Conservation (phyloP, 371 early-diverging fungal species). For the Syncephalastrum contaminatum region DNA sequence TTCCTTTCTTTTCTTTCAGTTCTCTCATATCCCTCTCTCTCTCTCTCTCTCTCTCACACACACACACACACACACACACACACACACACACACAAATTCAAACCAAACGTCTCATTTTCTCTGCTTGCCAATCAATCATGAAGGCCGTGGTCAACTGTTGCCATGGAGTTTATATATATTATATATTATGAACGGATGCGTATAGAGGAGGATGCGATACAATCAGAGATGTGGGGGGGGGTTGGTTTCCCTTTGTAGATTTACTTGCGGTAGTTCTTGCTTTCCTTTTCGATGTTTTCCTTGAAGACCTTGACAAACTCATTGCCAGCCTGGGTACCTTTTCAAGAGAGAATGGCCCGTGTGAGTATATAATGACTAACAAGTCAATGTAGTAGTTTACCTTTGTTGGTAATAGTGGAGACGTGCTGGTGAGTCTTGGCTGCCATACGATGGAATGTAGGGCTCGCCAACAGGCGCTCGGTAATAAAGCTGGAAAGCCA, state of each 20-base stretch:
- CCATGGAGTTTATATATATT: too few species aligned
- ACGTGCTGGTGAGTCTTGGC: conserved; percentile 55
- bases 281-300: conserved; percentile 52
- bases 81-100: too few species aligned
- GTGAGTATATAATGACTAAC: too few species aligned
- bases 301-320: conserved; percentile 50
- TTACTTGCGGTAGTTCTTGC: conserved; percentile 23
- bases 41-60: too few species aligned
- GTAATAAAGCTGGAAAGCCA: conserved; percentile 51
- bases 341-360: background rate
- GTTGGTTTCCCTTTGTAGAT: background rate
- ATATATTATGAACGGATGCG: too few species aligned
- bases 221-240: background rate
- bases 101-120: too few species aligned
- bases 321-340: conserved; percentile 29
- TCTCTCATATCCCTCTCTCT: too few species aligned
- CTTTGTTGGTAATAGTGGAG: conserved; percentile 39
- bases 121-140: too few species aligned
- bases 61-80: too few species aligned
- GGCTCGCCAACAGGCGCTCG: conserved; percentile 47
- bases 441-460: conserved; percentile 47
- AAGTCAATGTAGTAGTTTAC: too few species aligned
- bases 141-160: too few species aligned
- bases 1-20: background rate
- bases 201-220: too few species aligned